Evolutionary conservation across 2,329 filamentous ascomycete genomes (phyloP).

Genomic region (Colletotrichum cuscutae): DNA sequence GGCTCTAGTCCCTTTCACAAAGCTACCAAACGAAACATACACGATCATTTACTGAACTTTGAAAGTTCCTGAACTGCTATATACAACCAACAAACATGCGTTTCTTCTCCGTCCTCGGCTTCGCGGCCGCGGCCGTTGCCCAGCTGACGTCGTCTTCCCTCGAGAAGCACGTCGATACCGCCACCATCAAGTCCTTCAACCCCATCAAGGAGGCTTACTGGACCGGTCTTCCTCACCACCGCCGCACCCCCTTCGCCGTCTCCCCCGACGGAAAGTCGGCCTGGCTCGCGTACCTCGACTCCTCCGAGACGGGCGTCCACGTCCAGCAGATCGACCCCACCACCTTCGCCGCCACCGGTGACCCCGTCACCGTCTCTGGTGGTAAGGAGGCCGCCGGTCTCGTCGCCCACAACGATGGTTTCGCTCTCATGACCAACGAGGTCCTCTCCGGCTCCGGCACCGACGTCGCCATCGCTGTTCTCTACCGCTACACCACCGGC

Average conservation of each 20-base stretch:
- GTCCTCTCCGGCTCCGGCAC: constrained; percentile 59
- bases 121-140: constrained; percentile 31
- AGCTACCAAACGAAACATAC: constrained; percentile 7
- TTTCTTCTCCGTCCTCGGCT: constrained; percentile 21
- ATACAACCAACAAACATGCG: not conserved
- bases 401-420: constrained; percentile 71
- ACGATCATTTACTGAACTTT: constrained; percentile 12
- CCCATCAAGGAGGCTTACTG: constrained; percentile 70
- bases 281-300: constrained; percentile 70
- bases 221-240: constrained; percentile 70
- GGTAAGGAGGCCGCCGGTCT: constrained; percentile 70
- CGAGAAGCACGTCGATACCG: constrained; percentile 49
- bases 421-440: constrained; percentile 71
- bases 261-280: constrained; percentile 69
- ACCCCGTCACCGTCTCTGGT: constrained; percentile 60
- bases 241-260: constrained; percentile 70
- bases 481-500: constrained; percentile 68
- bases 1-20: not conserved
- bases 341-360: constrained; percentile 64
- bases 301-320: constrained; percentile 64
- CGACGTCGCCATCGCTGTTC: constrained; percentile 63
- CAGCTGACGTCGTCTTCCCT: constrained; percentile 40
- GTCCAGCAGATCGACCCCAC: constrained; percentile 65
- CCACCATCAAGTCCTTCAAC: constrained; percentile 62
- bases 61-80: constrained; percentile 6